Evolutionary conservation across 192 early-diverging fungal genomes (phyloP).

Genomic region (Coemansia sp.): DNA sequence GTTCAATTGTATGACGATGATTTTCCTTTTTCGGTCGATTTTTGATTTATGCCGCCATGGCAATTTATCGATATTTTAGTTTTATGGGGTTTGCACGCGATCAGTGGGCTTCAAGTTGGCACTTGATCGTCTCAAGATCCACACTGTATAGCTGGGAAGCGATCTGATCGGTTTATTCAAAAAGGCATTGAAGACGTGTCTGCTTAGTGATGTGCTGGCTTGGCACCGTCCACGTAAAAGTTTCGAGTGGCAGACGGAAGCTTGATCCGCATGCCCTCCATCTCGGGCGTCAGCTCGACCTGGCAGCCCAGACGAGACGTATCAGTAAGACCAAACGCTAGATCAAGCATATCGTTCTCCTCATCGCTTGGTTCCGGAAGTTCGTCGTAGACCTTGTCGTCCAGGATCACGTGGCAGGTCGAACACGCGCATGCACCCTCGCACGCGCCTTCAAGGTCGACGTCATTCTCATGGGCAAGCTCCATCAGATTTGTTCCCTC

Average conservation of each 20-base stretch:
- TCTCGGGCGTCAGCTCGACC: slow-evolving; percentile 77
- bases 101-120: background rate
- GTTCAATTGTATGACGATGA: too few species aligned
- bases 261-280: slow-evolving; percentile 86
- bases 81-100: background rate
- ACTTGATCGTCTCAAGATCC: too few species aligned
- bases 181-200: too few species aligned
- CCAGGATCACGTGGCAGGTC: slow-evolving; percentile 92
- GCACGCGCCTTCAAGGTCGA: slow-evolving; percentile 96
- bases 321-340: slow-evolving; percentile 95
- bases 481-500: slow-evolving; percentile 91
- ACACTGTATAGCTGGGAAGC: too few species aligned
- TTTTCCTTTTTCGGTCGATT: too few species aligned
- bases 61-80: too few species aligned
- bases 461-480: slow-evolving; percentile 85
- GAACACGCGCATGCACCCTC: slow-evolving; percentile 95
- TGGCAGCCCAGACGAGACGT: slow-evolving; percentile 97
- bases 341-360: slow-evolving; percentile 97
- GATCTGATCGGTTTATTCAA: too few species aligned
- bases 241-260: slow-evolving; percentile 93
- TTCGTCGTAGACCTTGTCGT: slow-evolving; percentile 76
- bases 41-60: too few species aligned
- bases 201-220: slow-evolving; percentile 48
- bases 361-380: slow-evolving; percentile 94
- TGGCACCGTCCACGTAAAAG: slow-evolving; percentile 76